Base-by-base conservation (phyloP, 352 stramenopile species). In the Globisporangium canariense region DNA sequence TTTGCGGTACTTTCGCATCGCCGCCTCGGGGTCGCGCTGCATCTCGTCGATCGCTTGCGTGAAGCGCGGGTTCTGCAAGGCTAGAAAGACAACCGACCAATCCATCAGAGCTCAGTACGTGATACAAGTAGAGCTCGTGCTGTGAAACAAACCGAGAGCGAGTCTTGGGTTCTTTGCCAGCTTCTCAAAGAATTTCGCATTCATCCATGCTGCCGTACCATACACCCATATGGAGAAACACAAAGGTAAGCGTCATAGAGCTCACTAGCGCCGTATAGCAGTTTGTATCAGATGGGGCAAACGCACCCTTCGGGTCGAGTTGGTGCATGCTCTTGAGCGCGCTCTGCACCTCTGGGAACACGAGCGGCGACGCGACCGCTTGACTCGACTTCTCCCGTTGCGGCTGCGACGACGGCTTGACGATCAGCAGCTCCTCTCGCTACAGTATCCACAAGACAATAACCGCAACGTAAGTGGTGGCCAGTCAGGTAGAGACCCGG, bases 271-370 rank as follows among this genome's bases (percentile, higher is more conserved):
- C 9, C 25, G 41, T 11, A 28, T 10, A 49, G 30, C 45, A 58
- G 22, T 16, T 28, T 28, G 25, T 8, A 10, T 30, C 11, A 11
- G 13, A 54, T 10, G 34, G 10, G 13, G 46, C 20, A 4, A 4
- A 52, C 30, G 30, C 64, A 93, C 80, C 78, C 64, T 91, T 89
- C 2, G 79, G 71, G 38, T 91, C 74, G 32, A 90, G 70, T 55
- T 89, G 73, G 38, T 81, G 70, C 70, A 89, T 76, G 58, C 71
- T 76, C 62, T 78, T 72, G 53, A 91, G 73, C 30, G 80, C 85
- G 3, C 77, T 71, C 55, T 94, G 85, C 34, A 94, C 85, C 63
- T 94, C 85, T 16, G 85, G 83, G 55, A 94, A 88, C 58, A 91
- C 74, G 41, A 91, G 82, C 1, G 68, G 41, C n/a, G 68, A 59